Percentiles rank a stretch among this genome's conserved stretches.
Conservation (phyloP, 2,329 filamentous ascomycete genomes). For the Berkeleyomyces rouxiae region DNA sequence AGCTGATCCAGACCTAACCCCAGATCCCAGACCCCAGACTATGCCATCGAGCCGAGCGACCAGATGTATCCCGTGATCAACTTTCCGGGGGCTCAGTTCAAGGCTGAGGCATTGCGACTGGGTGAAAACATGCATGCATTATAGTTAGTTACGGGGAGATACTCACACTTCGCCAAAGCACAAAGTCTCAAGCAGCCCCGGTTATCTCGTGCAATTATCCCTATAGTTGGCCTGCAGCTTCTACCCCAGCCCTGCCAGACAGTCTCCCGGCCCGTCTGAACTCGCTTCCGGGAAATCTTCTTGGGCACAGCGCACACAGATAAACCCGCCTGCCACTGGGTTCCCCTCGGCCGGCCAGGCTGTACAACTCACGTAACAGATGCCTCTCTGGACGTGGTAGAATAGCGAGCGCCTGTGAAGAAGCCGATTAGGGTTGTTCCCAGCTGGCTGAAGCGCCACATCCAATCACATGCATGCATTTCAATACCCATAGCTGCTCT, state of each 20-base stretch:
- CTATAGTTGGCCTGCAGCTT: too few species aligned
- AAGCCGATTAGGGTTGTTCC: too few species aligned
- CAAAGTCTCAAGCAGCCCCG: too few species aligned
- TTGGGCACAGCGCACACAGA: not conserved
- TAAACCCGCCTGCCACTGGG: not conserved
- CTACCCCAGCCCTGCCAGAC: too few species aligned
- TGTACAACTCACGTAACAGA: too few species aligned
- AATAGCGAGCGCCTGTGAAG: too few species aligned
- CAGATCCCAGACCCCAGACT: not conserved
- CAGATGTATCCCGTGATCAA: not conserved
- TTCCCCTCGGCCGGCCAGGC: slow-evolving; percentile 2
- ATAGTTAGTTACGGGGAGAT: too few species aligned
- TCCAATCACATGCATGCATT: not conserved
- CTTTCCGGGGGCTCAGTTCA: not conserved
- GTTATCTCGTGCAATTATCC: too few species aligned
- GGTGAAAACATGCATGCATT: not conserved
- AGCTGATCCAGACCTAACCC: not conserved
- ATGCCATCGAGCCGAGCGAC: not conserved
- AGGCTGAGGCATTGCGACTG: not conserved
- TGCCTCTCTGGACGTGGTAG: too few species aligned
- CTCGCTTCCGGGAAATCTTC: slow-evolving; percentile 10
- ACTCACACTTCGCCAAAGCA: too few species aligned
- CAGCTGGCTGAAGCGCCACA: not conserved
- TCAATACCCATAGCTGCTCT: not conserved
- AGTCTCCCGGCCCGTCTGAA: too few species aligned